Evolutionary conservation across 495 filamentous ascomycete species (phyloP), one percentile per base, ranked within the genome.

Genomic region (Elasticomyces elasticus): DNA sequence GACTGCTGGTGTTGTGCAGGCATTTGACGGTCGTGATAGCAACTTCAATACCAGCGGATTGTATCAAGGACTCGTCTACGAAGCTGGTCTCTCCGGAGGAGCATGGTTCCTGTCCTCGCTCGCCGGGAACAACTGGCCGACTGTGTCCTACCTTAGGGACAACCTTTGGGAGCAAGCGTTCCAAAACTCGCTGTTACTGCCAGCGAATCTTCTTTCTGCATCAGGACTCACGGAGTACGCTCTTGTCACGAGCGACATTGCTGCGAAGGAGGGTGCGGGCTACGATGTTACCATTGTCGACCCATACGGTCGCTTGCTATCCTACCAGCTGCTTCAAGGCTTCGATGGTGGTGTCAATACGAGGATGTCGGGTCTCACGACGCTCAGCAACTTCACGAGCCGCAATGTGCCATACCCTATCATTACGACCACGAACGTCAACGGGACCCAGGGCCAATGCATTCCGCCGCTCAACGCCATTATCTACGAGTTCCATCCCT

Each of bases 401-500:
- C 49, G 63, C 51, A 51, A 56, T 2, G 71, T 71, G 28, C 74
- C 74, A 2, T 73, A 68, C 31, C 74, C 73, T 15, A 72, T 77
- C 51, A 70, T 75, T n/a, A 69, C 68, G 5, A 47, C 64, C 2
- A 54, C 71, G 2, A 63, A 61, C 4, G 62, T 67, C 30, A 50
- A 54, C 35, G 62, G 66, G 25, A 56, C 66, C 7, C 56, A 48
- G 12, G 69, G 68, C 19, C 65, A 69, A 27, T 71, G 69, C 50
- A 27, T 58, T 6, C 71, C 70, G 20, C 54, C 53, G 1, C 51
- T 49, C 13, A 72, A 74, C 53, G 64, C 70, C 1, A 65, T 64
- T 63, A 31, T 61, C n/a, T 77, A 71, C 45, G 76, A 79, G 52
- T 67, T 73, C 30, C 63, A 62, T 22, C 75, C 75, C 0, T 77